Evolutionary conservation across 306 rosid species (phyloP).

Genomic region (Rubus parviflorus): DNA sequence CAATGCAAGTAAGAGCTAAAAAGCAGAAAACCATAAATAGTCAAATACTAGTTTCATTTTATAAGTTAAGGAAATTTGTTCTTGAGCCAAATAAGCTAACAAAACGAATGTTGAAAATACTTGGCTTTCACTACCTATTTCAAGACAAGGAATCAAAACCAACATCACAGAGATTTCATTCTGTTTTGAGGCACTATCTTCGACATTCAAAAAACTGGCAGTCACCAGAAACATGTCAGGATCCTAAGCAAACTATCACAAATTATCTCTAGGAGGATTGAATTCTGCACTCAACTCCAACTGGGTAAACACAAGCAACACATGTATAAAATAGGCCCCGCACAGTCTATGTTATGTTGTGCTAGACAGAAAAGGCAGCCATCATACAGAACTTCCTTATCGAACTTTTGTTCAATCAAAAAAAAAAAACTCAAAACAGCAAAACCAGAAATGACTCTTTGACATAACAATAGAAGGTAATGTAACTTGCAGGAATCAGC

Average conservation of each 20-base stretch:
- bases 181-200: neutral
- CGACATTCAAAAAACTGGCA: too few species aligned
- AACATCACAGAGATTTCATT: neutral
- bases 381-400: neutral
- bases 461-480: neutral
- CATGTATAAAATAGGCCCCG: too few species aligned
- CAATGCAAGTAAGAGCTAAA: conserved; percentile 18
- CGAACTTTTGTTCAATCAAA: neutral
- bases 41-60: conserved; percentile 11
- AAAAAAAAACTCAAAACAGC: neutral
- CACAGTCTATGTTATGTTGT: too few species aligned
- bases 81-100: neutral
- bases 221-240: neutral
- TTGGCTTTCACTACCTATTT: too few species aligned
- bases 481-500: neutral
- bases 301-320: too few species aligned
- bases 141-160: neutral
- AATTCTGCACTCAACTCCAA: neutral
- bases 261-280: neutral
- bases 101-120: neutral
- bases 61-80: conserved; percentile 2
- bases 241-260: neutral
- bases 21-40: conserved; percentile 1
- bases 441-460: neutral
- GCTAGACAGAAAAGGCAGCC: too few species aligned